Evolutionary conservation across 2,329 filamentous ascomycete genomes (phyloP), one percentile per base, ranked within the genome.

Genomic region (Diaporthe amygdali): DNA sequence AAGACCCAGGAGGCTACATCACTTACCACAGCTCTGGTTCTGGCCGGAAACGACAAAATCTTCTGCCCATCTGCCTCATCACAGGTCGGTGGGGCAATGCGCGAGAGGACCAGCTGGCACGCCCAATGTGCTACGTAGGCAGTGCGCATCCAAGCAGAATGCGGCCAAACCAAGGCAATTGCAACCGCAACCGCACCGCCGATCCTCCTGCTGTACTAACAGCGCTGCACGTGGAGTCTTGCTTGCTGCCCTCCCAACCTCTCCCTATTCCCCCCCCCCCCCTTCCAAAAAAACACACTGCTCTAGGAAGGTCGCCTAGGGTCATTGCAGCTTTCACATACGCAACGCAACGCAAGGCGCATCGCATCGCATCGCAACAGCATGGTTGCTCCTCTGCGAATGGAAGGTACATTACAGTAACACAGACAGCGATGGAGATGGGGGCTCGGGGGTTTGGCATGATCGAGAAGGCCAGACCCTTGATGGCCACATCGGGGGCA

Each of bases 11-110:
- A 59, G 66, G 66, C 66, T 68, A 64, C 59, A 49, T 37, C 59
- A 64, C 30, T 64, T 64, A 37, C 66, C 66, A 68, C 44, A 61
- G 66, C 54, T 59, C 44, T 68, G 66, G 66, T 68, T 46, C 52
- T 68, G 55, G 46, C 63, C 63, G 47, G 22, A 46, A 49, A 41
- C 59, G 59, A 64, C 59, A 64, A 34, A 64, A 37, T 64, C 59
- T 49, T 49, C 30, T 64, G 59, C 59, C 59, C 41, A 64, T 44
- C n/a, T 47, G 59, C 59, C 30, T 64, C 59, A 49, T 49, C 44
- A 47, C 20, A 37, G 14, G 34, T 49, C 20, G 22, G 41, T 17
- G 30, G 59, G 59, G 44, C 30, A 34, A 20, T 49, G 41, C 41
- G 20, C 27, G 47, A 12, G 41, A 17, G 27, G 41, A 47, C 27